Base-by-base conservation (phyloP, 2,329 filamentous ascomycete species). In the Lecanicillium sp. region DNA sequence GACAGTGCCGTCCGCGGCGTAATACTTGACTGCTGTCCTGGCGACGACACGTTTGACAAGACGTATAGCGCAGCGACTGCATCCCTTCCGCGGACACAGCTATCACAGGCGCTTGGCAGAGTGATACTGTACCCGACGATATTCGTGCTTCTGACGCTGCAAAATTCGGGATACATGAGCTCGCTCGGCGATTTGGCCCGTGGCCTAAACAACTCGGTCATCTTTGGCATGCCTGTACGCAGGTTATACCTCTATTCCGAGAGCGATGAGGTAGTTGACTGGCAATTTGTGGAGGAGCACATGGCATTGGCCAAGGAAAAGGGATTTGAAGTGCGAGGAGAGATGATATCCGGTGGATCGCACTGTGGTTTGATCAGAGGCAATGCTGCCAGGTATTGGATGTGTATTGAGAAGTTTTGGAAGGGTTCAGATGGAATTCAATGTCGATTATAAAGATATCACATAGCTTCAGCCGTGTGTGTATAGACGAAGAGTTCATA, bases 11-110 rank as follows among this genome's bases (percentile, higher is more conserved):
- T 30, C 17, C 29, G 40, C 17, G 36, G 27, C 15, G 32, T 42
- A 29, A 39, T 42, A 18, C 32, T 42, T 31, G 40, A 42, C 36
- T 42, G 40, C 40, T 39, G 40, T 20, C 40, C 40, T 5, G 33
- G 36, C n/a, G 36, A 38, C 29, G 14, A 19, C 29, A 37, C 36
- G 18, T 17, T 42, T n/a, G 6, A 20, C 5, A 29, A 17, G 15
- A 38, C 36, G 11, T 36, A 37, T 10, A 18, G 9, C 4, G 40
- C 40, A 10, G 40, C 40, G 14, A 36, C 35, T 5, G 38, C 35
- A 27, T 42, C 40, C 4, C 31, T 42, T 3, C 40, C 40, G 17
- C 29, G 35, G 10, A 32, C 36, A 14, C 29, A 27, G 40, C 10
- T 19, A n/a, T 17, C 36, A 17, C 36, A 42, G 36, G 25, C 35